These are phyloP conservation scores for Termitomyces sp. DNA, from an alignment of 1,284 basidiomycete genomes.

Conservation along the genomic window DNA sequence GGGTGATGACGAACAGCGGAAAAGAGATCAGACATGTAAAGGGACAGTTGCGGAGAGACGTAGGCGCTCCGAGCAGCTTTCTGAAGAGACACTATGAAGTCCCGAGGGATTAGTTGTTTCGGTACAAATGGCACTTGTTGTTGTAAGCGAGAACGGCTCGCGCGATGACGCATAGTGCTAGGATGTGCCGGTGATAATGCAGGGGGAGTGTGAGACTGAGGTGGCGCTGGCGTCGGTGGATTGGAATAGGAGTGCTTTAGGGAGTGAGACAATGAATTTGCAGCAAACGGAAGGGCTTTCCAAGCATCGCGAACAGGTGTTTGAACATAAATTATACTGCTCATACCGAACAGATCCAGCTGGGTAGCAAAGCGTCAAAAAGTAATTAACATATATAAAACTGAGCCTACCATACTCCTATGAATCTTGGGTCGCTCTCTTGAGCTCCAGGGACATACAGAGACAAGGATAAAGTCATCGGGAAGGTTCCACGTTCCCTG, in stretches of 20 bases:
- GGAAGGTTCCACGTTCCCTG: constrained; percentile 56
- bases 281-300: constrained; percentile 26
- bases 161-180: constrained; percentile 7
- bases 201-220: constrained; percentile 17
- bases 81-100: constrained; percentile 37
- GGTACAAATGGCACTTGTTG: constrained; percentile 17
- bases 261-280: constrained; percentile 22
- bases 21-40: constrained; percentile 69
- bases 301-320: constrained; percentile 34
- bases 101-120: constrained; percentile 28
- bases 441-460: constrained; percentile 60
- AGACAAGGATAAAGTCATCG: constrained; percentile 64
- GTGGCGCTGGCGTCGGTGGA: constrained; percentile 26
- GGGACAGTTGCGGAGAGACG: constrained; percentile 44
- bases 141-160: constrained; percentile 11
- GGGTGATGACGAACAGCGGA: constrained; percentile 68
- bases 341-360: constrained; percentile 77
- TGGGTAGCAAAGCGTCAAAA: constrained; percentile 24
- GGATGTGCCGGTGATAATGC: constrained; percentile 15
- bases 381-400: constrained; percentile 5
- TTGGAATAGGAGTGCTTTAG: constrained; percentile 26
- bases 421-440: constrained; percentile 61
- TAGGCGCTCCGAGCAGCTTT: constrained; percentile 31
- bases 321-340: constrained; percentile 48
- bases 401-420: constrained; percentile 49